Evolutionary conservation across 208 protist species (phyloP).

Genomic region (Borovskyia barvae): DNA sequence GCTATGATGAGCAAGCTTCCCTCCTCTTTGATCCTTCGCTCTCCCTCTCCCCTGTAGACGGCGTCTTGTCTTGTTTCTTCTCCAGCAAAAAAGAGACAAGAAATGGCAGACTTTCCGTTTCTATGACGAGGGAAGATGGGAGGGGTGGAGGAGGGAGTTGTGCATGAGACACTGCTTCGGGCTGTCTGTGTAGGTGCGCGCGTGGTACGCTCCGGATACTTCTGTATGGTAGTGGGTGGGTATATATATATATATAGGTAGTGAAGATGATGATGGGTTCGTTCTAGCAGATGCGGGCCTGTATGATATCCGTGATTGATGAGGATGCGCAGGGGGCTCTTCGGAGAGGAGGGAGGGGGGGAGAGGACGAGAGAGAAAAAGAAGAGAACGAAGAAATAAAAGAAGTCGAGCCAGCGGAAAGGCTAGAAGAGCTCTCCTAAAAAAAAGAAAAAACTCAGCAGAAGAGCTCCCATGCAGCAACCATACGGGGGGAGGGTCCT

Average conservation of each 20-base stretch:
- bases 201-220: background rate
- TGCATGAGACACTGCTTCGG: too few species aligned
- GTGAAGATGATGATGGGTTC: background rate
- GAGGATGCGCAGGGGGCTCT: background rate
- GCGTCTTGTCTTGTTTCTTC: too few species aligned
- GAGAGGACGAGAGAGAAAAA: background rate
- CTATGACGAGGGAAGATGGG: background rate
- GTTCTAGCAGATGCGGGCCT: background rate
- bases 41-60: too few species aligned
- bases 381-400: slow-evolving; percentile 8
- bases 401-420: slow-evolving; percentile 9
- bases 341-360: background rate
- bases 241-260: background rate
- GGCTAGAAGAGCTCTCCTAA: background rate
- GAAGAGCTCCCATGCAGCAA: too few species aligned
- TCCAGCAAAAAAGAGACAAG: too few species aligned
- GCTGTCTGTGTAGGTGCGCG: background rate
- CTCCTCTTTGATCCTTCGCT: background rate
- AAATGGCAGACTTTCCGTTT: background rate
- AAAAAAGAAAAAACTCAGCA: slow-evolving; percentile 6
- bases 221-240: too few species aligned
- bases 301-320: background rate
- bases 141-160: too few species aligned
- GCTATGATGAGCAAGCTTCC: too few species aligned
- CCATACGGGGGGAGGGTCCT: too few species aligned